Evolutionary conservation across 176 grass and related monocot species (phyloP).

Genomic region (Rhynchospora tenuis): DNA sequence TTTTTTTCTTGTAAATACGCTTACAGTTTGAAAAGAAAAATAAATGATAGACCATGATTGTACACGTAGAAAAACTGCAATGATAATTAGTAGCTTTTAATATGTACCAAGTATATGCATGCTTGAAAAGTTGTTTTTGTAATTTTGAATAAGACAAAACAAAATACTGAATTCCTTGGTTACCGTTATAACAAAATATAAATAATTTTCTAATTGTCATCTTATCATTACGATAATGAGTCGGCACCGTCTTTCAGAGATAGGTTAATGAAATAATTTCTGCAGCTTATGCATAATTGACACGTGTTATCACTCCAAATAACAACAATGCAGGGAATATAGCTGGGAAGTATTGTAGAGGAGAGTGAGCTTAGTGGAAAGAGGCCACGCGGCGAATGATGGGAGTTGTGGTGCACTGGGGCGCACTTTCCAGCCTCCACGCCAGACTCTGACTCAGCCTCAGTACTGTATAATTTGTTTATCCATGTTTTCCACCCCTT

Average conservation of each 20-base stretch:
- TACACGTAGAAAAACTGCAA: background rate
- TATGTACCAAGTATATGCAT: background rate
- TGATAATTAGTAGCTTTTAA: background rate
- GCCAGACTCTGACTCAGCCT: background rate
- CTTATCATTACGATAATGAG: background rate
- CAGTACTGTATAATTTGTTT: background rate
- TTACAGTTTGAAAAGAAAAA: background rate
- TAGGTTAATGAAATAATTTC: background rate
- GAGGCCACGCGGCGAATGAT: conserved; percentile 10
- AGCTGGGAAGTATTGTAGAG: background rate
- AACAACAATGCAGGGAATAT: background rate
- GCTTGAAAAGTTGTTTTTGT: conserved; percentile 10
- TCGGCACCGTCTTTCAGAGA: background rate
- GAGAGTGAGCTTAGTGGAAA: background rate
- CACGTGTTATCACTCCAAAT: background rate
- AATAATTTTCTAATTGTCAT: background rate
- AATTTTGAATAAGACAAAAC: background rate
- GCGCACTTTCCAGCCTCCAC: background rate
- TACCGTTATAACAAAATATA: too few species aligned
- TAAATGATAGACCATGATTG: background rate
- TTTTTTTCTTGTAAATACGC: too few species aligned
- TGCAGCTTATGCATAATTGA: background rate
- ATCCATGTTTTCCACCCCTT: background rate
- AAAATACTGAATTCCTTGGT: too few species aligned
- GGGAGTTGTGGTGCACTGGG: background rate